A percentile compares a stretch with the other conserved stretches of the same genome.
Evolutionary conservation across 495 filamentous ascomycete species (phyloP).

Genomic region (Podospora appendiculata): DNA sequence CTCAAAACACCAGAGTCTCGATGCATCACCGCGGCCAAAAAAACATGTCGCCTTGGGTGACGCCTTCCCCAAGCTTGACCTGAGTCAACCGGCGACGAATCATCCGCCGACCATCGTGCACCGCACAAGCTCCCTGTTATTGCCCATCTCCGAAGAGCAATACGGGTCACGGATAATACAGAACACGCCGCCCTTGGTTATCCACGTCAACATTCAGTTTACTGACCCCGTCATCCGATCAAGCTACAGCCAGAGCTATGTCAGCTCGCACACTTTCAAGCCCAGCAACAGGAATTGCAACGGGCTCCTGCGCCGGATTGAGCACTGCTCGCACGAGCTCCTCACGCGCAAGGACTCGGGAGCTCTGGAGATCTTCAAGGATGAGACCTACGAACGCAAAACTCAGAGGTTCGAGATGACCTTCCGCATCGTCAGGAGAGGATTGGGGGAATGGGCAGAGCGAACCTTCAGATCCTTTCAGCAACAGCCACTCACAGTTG

Average conservation of each 20-base stretch:
- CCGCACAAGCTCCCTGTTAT: slow-evolving; percentile 11
- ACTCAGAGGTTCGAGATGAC: slow-evolving; percentile 36
- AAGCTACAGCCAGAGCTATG: slow-evolving; percentile 31
- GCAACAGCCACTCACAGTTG: slow-evolving; percentile 32
- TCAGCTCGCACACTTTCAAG: slow-evolving; percentile 28
- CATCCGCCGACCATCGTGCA: slow-evolving; percentile 21
- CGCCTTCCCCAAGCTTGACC: slow-evolving; percentile 14
- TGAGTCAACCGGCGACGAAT: slow-evolving; percentile 1
- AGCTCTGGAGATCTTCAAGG: slow-evolving; percentile 30
- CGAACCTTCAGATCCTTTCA: slow-evolving; percentile 38
- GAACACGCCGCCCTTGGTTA: slow-evolving; percentile 14
- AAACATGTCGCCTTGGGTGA: slow-evolving; percentile 15
- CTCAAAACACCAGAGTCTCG: slow-evolving; percentile 10
- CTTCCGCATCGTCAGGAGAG: slow-evolving; percentile 30
- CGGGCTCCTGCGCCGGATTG: slow-evolving; percentile 36
- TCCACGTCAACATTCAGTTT: slow-evolving; percentile 38
- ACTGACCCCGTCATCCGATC: slow-evolving; percentile 33
- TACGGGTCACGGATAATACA: neutral
- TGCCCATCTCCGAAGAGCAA: slow-evolving; percentile 19
- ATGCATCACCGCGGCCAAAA: slow-evolving; percentile 4
- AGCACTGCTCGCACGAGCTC: slow-evolving; percentile 39
- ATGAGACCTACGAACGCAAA: slow-evolving; percentile 27
- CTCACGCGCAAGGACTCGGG: slow-evolving; percentile 39
- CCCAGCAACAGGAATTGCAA: slow-evolving; percentile 32
- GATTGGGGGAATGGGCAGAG: slow-evolving; percentile 34